Evolutionary conservation across 2,329 filamentous ascomycete species (phyloP).

Genomic region (Trichoderma sp.): DNA sequence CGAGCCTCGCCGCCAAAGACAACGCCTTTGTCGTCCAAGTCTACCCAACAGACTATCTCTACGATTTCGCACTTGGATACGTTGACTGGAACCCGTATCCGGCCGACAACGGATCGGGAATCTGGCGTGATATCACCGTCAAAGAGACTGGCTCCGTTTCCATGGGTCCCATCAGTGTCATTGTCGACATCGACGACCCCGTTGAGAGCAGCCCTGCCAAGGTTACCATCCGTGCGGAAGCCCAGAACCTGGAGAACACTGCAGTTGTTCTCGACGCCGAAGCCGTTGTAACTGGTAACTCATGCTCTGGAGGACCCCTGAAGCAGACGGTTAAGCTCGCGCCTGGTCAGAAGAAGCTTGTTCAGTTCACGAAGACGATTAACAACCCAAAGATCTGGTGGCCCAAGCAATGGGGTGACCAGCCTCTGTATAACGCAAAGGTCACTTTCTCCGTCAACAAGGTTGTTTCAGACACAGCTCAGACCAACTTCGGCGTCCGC

Average conservation of each 20-base stretch:
- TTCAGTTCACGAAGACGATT: slow-evolving; percentile 40
- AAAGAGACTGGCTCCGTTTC: slow-evolving; percentile 55
- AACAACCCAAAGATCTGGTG: slow-evolving; percentile 58
- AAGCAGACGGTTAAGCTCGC: slow-evolving; percentile 40
- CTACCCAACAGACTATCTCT: slow-evolving; percentile 60
- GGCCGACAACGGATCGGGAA: slow-evolving; percentile 62
- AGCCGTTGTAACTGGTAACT: slow-evolving; percentile 39
- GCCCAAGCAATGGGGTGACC: slow-evolving; percentile 60
- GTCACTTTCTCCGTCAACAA: slow-evolving; percentile 34
- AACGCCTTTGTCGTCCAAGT: slow-evolving; percentile 57
- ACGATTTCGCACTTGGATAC: slow-evolving; percentile 55
- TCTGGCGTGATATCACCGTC: slow-evolving; percentile 61
- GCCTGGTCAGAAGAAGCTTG: slow-evolving; percentile 40
- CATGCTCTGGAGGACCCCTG: slow-evolving; percentile 29
- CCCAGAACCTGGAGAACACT: slow-evolving; percentile 43
- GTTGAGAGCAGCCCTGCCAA: slow-evolving; percentile 31
- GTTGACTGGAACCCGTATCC: slow-evolving; percentile 42
- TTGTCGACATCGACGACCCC: slow-evolving; percentile 41
- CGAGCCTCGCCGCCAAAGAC: slow-evolving; percentile 39
- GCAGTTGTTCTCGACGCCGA: slow-evolving; percentile 40
- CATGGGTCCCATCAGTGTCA: slow-evolving; percentile 47
- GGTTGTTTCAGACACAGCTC: slow-evolving; percentile 33
- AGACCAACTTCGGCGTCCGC: slow-evolving; percentile 33
- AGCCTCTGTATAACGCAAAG: slow-evolving; percentile 50
- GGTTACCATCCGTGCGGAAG: slow-evolving; percentile 42